These are phyloP conservation scores for Leishmania braziliensis DNA, from an alignment of 208 protist genomes.

Conservation along the genomic window DNA sequence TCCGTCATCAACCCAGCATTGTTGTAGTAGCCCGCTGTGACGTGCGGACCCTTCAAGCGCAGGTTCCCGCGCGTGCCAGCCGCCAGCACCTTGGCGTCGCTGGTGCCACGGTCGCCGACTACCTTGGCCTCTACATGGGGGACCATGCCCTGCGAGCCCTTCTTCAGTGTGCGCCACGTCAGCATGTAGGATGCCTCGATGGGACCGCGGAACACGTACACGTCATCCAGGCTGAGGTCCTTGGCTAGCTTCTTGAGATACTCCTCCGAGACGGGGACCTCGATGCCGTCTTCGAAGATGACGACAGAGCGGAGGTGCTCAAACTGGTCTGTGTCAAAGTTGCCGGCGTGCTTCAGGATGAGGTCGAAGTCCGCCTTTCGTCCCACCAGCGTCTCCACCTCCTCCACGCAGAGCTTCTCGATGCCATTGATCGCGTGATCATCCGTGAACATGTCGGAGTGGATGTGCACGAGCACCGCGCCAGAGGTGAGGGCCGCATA, in stretches of 20 bases:
- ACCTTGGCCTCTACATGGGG: conserved; percentile 88
- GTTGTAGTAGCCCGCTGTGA: conserved; percentile 89
- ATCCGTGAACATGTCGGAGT: conserved; percentile 91
- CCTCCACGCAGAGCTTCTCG: conserved; percentile 91
- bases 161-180: conserved; percentile 72
- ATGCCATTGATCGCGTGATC: conserved; percentile 91
- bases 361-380: conserved; percentile 85
- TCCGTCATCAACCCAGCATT: conserved; percentile 91
- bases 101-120: conserved; percentile 88
- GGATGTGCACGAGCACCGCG: conserved; percentile 85
- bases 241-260: conserved; percentile 82
- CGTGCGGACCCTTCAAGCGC: conserved; percentile 85
- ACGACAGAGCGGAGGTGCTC: conserved; percentile 86
- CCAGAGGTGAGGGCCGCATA: conserved; percentile 88
- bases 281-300: conserved; percentile 80
- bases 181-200: conserved; percentile 86
- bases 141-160: conserved; percentile 72
- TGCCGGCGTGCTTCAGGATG: conserved; percentile 86
- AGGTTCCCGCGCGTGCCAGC: conserved; percentile 86
- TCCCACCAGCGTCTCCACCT: conserved; percentile 81
- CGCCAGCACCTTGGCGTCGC: conserved; percentile 86
- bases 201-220: conserved; percentile 87
- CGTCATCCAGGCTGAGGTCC: conserved; percentile 82
- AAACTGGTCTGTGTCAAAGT: conserved; percentile 88
- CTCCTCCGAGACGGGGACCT: conserved; percentile 54